A percentile compares a stretch with the other conserved stretches of the same genome.
Conservation (phyloP, 31 red algal species). For the Porphyra umbilicalis region DNA sequence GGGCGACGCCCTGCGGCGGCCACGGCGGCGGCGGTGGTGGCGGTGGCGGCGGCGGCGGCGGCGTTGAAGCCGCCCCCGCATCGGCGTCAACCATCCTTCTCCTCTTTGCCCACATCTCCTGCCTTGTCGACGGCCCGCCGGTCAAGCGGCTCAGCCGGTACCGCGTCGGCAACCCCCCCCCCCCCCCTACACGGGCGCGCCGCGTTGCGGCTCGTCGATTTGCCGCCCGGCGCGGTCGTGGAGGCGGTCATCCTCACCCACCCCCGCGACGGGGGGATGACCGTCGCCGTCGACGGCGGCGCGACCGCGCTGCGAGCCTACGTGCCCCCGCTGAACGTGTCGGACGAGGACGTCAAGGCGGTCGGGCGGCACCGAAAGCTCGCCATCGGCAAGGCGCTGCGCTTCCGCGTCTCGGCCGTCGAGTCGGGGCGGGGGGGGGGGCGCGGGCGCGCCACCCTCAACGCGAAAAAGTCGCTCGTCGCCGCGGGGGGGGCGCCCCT, state of each 20-base stretch:
- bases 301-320: slow-evolving; percentile 20
- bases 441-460: slow-evolving; percentile 6
- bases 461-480: slow-evolving; percentile 36
- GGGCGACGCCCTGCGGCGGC: too few species aligned
- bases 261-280: slow-evolving; percentile 24
- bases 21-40: too few species aligned
- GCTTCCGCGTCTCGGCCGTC: slow-evolving; percentile 2
- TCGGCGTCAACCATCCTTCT: too few species aligned
- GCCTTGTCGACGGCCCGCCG: slow-evolving; percentile 25
- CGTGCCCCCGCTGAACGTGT: slow-evolving; percentile 33
- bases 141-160: slow-evolving; percentile 26
- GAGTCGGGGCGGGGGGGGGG: not conserved
- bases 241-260: slow-evolving; percentile 23
- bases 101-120: slow-evolving; percentile 47
- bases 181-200: slow-evolving; percentile 18
- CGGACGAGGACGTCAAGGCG: slow-evolving; percentile 17
- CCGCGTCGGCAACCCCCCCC: slow-evolving; percentile 18
- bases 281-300: slow-evolving; percentile 31
- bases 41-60: too few species aligned
- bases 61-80: too few species aligned
- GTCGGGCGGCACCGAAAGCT: not conserved
- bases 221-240: slow-evolving; percentile 19
- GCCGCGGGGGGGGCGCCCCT: slow-evolving; percentile 30
- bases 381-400: not conserved
- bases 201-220: slow-evolving; percentile 36